Base-by-base conservation (phyloP, 2,329 filamentous ascomycete species). In the Exserohilum turcica region DNA sequence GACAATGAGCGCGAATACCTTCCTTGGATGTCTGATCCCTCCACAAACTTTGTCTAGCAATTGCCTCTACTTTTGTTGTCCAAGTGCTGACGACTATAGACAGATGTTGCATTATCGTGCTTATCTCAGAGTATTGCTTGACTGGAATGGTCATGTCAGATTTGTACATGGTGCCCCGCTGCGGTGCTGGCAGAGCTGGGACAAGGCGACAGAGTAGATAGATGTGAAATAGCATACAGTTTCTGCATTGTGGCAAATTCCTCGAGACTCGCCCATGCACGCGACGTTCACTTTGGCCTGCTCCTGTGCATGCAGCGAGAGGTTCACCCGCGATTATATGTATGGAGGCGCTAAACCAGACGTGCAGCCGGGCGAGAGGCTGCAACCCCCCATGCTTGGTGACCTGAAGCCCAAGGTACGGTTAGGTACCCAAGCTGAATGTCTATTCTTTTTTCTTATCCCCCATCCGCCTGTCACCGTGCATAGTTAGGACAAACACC, bases 21-120 rank as follows among this genome's bases (percentile, higher is more conserved):
- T 89, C 86, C 85, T 89, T 89, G 86, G 87, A 89, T 89, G 86
- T 88, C 86, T 87, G 84, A 88, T 78, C 51, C 51, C 39, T 56
- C 32, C 15, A 53, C 43, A 21, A 19, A 47, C 39, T 49, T 33
- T 16, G 31, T 48, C 38, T 31, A 56, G 58, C 43, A n/a, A 47
- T 49, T 40, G 46, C 48, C 31, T 37, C 37, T 38, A 38, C 36
- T 16, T 36, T 35, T 24, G 18, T n/a, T 8, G 31, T 32, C 56
- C 57, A 57, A 31, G 7, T 47, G 59, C 67, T 70, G 45, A 67
- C 60, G 28, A 58, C 40, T 33, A 28, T 24, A 37, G 40, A 62
- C 31, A 66, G 63, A 37, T 35, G 16, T 24, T 42, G 1, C 5
- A 2, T 5, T 2, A 9, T 37, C 21, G 12, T 16, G 18, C 16